Base-by-base conservation (phyloP, 2,329 filamentous ascomycete genomes). In the Epichloe gansuensis region DNA sequence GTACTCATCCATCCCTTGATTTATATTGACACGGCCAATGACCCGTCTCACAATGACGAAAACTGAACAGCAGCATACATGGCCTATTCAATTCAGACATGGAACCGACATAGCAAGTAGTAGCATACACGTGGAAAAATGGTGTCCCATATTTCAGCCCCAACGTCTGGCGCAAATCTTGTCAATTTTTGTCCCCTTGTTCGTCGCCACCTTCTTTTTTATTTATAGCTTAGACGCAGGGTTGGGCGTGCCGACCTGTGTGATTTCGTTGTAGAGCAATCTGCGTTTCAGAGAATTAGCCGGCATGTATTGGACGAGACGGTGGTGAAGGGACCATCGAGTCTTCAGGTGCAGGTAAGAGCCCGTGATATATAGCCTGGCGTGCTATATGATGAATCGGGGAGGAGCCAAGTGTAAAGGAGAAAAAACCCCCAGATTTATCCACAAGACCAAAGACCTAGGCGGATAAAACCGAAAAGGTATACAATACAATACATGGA, bases 211-310 rank as follows among this genome's bases (percentile, higher is more conserved):
- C 8, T 31, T 27, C 25, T 15, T n/a, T 38, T 17, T 21, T 15
- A 54, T 53, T 59, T 69, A 85, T 66, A 85, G 68, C 70, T 85
- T 85, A n/a, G 82, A 79, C 55, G 80, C 81, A 53, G 76, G 73
- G 44, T 64, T 68, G 6, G 81, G 75, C 53, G 74, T 70, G 56
- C 85, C 85, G 53, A 87, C 77, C 54, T 81, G 80, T 17, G 87
- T 90, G 64, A 94, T 93, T 68, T 93, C 87, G 61, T 91, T 87
- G 71, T 95, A 95, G 49, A 95, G 71, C 59, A 95, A 71, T 50
- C 85, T 93, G 56, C 34, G 25, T 50, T 43, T 25, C n/a, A 40
- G 3, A n/a, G 11, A 13, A 47, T 54, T 38, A 56, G 50, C 46
- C 17, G 9, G 6, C 25, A 17, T 41, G 35, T 23, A 15, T 17